Base-by-base conservation (phyloP, 1,284 basidiomycete species). In the Trichosporon inkin region DNA sequence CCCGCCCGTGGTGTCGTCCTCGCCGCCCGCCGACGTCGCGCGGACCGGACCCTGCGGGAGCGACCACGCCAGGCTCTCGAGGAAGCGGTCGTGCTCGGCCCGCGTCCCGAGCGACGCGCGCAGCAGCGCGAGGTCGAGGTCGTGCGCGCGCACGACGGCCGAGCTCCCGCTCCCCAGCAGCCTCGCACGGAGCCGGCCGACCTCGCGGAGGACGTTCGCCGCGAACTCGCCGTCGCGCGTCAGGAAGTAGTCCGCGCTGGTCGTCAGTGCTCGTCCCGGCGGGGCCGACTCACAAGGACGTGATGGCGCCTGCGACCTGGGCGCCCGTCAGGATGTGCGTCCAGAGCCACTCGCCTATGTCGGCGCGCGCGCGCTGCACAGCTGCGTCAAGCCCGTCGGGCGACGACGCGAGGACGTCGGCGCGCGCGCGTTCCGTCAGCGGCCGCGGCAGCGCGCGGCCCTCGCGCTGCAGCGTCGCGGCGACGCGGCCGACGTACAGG, bases 201-300 rank as follows among this genome's bases (percentile, higher is more conserved):
- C 36, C 56, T 69, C 39, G 73, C 71, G 53, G 68, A 82, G 67
- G 83, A 85, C 81, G 0, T 89, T 85, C 8, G 90, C 81, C 41
- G 85, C 83, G 69, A 90, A 93, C 72, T 93, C 89, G 24, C 91
- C 91, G 68, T 93, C 90, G 53, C 91, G 85, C 49, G 92, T 81
- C 11, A 95, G 83, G 71, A 94, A 93, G 75, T 92, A 92, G 69
- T 89, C 85, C 39, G 87, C 89, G 55, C 86, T 87, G 62, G 22
- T 32, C 19, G 34, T 49, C 17, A n/a, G 39, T 19, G 20, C 11
- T 14, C 28, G 39, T 20, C 4, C 17, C 28, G 49, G 6, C 16
- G 17, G 36, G 32, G 17, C 16, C 13, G 19, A 37, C 86, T 76
- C 67, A 88, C 86, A 90, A 75, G 6, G 85, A 85, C 60, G 88